These are phyloP conservation scores for Medicago arabica DNA, from an alignment of 306 rosid species.

Conservation along the genomic window DNA sequence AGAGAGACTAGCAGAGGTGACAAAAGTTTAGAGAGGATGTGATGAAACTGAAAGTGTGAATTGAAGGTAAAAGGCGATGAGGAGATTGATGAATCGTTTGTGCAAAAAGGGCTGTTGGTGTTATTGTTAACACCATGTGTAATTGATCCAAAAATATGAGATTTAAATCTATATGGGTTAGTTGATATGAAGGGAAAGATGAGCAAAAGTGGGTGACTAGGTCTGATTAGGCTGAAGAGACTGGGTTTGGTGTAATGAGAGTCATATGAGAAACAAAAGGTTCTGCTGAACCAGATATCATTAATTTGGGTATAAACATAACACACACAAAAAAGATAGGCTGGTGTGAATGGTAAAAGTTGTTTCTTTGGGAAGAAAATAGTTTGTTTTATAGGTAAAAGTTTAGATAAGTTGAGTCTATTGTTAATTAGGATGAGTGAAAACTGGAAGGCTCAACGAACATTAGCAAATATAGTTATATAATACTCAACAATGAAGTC, in stretches of 20 bases:
- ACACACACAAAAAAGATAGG: neutral
- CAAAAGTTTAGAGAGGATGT: constrained; percentile 1
- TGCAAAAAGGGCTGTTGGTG: neutral
- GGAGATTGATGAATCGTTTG: neutral
- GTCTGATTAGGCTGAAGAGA: neutral
- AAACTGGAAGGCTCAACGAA: neutral
- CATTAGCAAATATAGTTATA: neutral
- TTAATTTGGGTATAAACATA: neutral
- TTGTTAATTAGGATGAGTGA: neutral
- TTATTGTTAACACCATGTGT: neutral
- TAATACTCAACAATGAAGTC: too few species aligned
- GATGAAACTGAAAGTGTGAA: neutral
- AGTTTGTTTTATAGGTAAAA: neutral
- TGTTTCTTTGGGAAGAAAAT: neutral
- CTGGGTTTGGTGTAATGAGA: neutral
- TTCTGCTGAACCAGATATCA: neutral
- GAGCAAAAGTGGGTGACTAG: neutral
- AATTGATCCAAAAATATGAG: neutral
- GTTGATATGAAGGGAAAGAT: neutral
- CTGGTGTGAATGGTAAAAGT: neutral
- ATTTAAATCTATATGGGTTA: neutral
- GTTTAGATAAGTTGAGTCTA: neutral
- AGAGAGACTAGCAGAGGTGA: constrained; percentile 45
- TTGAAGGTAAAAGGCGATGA: neutral
- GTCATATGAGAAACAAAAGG: neutral